Conservation (phyloP, 768 basidiomycete species). For the Cyathus striatus region DNA sequence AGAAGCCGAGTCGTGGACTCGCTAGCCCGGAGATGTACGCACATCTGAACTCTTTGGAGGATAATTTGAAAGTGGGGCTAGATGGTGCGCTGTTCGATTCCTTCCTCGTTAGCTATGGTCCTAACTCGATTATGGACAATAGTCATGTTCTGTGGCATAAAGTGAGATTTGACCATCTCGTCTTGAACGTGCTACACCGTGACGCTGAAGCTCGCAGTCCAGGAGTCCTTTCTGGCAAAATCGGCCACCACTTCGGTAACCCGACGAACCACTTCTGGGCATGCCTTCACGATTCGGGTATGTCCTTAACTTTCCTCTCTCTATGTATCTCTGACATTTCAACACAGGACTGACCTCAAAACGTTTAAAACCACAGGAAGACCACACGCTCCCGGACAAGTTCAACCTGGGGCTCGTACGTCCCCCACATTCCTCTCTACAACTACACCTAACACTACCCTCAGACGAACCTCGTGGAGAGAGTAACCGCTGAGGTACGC, state of each 20-base stretch:
- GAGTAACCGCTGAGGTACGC: constrained; percentile 59
- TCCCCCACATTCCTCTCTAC: constrained; percentile 1
- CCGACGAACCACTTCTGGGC: constrained; percentile 82
- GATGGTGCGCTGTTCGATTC: constrained; percentile 39
- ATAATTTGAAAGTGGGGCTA: constrained; percentile 22
- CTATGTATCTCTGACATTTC: not conserved
- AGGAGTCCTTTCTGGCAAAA: constrained; percentile 59
- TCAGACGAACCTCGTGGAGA: constrained; percentile 72
- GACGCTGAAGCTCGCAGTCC: constrained; percentile 35
- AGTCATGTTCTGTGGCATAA: constrained; percentile 87
- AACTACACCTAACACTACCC: not conserved
- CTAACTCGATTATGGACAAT: not conserved
- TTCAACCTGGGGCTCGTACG: constrained; percentile 67
- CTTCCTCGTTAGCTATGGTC: not conserved
- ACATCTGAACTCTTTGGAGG: constrained; percentile 9
- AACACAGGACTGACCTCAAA: constrained; percentile 50
- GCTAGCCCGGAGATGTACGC: constrained; percentile 7
- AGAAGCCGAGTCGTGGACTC: not conserved
- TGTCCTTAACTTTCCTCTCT: constrained; percentile 3
- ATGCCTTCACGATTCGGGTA: constrained; percentile 65
- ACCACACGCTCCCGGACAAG: constrained; percentile 48
- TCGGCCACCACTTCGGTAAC: constrained; percentile 77
- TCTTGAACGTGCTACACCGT: not conserved
- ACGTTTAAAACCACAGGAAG: constrained; percentile 51
- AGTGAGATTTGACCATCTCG: constrained; percentile 35